phyloP scores from a whole-genome alignment of 306 rosid species.

The Dalbergia cultrata region DNA sequence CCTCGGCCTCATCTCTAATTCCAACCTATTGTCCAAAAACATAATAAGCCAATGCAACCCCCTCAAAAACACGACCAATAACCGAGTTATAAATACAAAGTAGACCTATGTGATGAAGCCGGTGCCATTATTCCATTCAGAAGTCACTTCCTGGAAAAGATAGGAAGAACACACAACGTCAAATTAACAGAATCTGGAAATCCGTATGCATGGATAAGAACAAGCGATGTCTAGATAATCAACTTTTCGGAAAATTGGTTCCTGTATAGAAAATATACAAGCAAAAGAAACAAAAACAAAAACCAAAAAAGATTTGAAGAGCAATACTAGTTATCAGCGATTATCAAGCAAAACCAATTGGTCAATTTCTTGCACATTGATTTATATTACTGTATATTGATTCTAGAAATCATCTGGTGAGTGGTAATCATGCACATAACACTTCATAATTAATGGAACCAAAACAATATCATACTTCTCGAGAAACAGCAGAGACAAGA shows the following conservation, averaged over 20 bases:
- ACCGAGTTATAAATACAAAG: no score
- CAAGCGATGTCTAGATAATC: neutral
- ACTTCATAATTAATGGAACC: neutral
- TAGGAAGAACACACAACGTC: conserved; percentile 1
- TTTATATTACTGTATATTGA: neutral
- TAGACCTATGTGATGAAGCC: neutral
- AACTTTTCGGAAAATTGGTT: neutral
- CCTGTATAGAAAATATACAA: neutral
- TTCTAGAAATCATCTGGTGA: neutral
- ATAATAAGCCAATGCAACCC: no score
- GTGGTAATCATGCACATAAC: neutral
- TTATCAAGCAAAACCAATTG: neutral
- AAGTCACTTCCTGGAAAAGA: conserved; percentile 63
- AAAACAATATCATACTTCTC: neutral
- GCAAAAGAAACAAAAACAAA: conserved; percentile 2
- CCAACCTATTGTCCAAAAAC: no score
- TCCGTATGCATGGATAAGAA: neutral
- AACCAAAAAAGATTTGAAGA: neutral
- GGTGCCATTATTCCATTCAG: conserved; percentile 42
- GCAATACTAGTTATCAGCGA: neutral
- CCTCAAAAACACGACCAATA: neutral
- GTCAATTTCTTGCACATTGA: neutral
- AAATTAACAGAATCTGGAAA: conserved; percentile 11
- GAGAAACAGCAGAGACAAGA: neutral
- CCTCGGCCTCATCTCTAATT: no score